Base-by-base conservation (phyloP, 257 asterid species). In the Catharanthus roseus region DNA sequence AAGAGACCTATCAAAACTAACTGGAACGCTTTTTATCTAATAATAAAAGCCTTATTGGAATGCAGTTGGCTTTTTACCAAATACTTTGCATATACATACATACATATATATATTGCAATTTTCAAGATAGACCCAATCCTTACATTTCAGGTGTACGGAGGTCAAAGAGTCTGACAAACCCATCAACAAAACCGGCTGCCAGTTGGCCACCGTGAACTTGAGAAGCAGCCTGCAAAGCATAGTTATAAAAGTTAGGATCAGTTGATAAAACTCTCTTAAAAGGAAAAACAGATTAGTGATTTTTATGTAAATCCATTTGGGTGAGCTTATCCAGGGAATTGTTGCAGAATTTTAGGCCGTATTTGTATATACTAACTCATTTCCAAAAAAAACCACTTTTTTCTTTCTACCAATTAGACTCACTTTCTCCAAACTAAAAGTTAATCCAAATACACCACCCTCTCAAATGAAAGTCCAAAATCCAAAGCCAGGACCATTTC, bases 161-260 rank as follows among this genome's bases (percentile, higher is more conserved):
- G 74, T 92, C 98, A 56, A 81, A 92, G 26, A 92, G 81, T 75
- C 88, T 82, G 77, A 92, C 87, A 75, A 78, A 87, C 65, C 98
- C 98, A 84, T 93, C 98, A 26, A 79, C 82, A 81, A 85, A 93
- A 74, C 98, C 98, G 74, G 97, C 95, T 41, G 95, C 95, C 44
- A 93, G 91, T 74, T 93, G 97, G 65, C 96, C 90, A 62, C 89
- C 95, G 44, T 93, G 93, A 75, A 93, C 95, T 84, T 87, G 95
- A 72, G 98, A 93, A 82, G 84, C 97, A 73, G 97, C 85, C 98
- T 93, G 76, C 74, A 72, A 16, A 68, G 78, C 34, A 69, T 38
- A 53, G 57, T 74, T 65, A 34, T 19, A 65, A 67, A 61, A 71
- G 3, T 15, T 7, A 42, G 60, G 55, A 63, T 56, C 15, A 28